Evolutionary conservation across 768 basidiomycete species (phyloP).

Genomic region (Auricularia cornea): DNA sequence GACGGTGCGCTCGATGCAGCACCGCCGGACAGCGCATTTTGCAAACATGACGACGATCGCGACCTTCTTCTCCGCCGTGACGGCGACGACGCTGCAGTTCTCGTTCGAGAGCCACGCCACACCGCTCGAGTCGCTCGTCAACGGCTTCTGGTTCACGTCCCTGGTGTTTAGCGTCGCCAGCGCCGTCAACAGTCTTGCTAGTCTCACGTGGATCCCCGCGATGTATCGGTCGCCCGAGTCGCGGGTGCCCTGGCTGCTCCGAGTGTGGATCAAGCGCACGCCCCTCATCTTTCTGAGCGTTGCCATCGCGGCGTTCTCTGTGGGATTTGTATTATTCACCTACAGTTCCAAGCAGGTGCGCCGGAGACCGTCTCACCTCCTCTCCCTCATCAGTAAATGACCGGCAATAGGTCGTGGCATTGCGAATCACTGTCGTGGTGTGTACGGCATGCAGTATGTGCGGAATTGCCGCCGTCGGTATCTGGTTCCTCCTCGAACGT

Average conservation of each 20-base stretch:
- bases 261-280: conserved; percentile 84
- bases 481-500: too few relatives aligned
- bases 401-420: too few relatives aligned
- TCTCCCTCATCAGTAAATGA: too few relatives aligned
- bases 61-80: conserved; percentile 48
- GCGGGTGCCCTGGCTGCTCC: conserved; percentile 73
- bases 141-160: conserved; percentile 66
- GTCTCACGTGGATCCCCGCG: conserved; percentile 71
- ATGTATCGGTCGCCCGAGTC: conserved; percentile 76
- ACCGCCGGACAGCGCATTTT: conserved; percentile 59
- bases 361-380: too few relatives aligned
- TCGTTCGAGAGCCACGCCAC: conserved; percentile 39
- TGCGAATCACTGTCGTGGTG: too few relatives aligned
- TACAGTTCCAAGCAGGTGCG: conserved; percentile 44
- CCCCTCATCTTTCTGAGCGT: conserved; percentile 77
- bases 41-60: conserved; percentile 69
- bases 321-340: conserved; percentile 70
- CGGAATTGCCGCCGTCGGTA: too few relatives aligned
- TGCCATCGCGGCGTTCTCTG: conserved; percentile 75
- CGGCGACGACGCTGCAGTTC: conserved; percentile 43
- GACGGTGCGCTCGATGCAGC: conserved; percentile 67
- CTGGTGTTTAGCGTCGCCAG: conserved; percentile 71
- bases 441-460: too few relatives aligned
- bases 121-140: conserved; percentile 43
- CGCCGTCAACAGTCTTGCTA: conserved; percentile 68